phyloP scores from a whole-genome alignment of 768 basidiomycete genomes.

The Xerocomellus amylosporus region DNA sequence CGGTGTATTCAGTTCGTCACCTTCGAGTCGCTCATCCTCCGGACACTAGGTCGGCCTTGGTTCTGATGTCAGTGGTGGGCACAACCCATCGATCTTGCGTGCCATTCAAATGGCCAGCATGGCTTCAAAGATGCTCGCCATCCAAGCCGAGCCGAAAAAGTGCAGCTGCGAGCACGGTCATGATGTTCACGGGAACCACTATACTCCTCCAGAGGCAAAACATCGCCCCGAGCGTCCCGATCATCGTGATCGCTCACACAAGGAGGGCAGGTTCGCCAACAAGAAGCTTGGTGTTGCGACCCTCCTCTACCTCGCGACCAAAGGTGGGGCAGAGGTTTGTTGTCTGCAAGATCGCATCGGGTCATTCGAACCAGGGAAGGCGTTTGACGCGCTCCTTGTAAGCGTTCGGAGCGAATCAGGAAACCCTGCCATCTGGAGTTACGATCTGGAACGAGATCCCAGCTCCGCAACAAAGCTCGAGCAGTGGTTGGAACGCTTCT shows the following conservation, averaged over 20 bases:
- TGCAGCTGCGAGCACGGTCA: neutral
- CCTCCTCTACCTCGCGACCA: conserved; percentile 85
- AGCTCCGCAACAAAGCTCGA: conserved; percentile 38
- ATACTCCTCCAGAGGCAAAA: neutral
- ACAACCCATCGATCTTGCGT: conserved; percentile 73
- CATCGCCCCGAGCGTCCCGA: neutral
- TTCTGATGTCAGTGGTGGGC: conserved; percentile 90
- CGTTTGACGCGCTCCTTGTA: conserved; percentile 86
- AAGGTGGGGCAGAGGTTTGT: conserved; percentile 87
- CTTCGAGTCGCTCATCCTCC: conserved; percentile 2
- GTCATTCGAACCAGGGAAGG: conserved; percentile 75
- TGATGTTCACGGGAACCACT: neutral
- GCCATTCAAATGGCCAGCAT: conserved; percentile 74
- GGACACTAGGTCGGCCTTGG: conserved; percentile 80
- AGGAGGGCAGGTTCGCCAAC: conserved; percentile 40
- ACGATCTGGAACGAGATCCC: conserved; percentile 36
- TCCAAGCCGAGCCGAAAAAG: conserved; percentile 36
- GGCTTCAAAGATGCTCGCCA: conserved; percentile 72
- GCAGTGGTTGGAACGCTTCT: conserved; percentile 72
- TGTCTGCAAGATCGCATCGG: conserved; percentile 65
- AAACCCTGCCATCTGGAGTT: conserved; percentile 57
- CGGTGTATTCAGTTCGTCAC: conserved; percentile 8
- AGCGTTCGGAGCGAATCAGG: conserved; percentile 50
- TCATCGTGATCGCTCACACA: neutral
- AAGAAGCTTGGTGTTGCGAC: conserved; percentile 71